phyloP scores from a whole-genome alignment of 148 eudicot genomes.

The Diospyros kaki region DNA sequence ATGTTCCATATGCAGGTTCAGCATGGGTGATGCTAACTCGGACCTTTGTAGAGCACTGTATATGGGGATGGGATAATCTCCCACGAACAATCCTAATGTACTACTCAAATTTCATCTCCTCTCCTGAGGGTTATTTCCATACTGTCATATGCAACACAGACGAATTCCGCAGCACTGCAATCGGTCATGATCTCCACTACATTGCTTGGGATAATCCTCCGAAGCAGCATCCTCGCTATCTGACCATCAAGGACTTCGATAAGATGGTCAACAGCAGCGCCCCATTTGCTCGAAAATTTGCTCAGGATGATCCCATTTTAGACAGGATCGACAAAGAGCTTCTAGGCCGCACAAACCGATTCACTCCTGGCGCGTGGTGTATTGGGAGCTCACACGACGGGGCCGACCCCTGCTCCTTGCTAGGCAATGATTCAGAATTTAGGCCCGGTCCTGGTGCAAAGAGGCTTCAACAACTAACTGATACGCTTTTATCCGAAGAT shows the following conservation, averaged over 20 bases:
- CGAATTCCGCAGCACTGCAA: slow-evolving; percentile 51
- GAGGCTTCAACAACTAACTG: slow-evolving; percentile 50
- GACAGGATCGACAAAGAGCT: slow-evolving; percentile 72
- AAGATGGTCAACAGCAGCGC: slow-evolving; percentile 81
- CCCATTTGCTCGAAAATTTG: slow-evolving; percentile 74
- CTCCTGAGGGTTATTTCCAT: slow-evolving; percentile 92
- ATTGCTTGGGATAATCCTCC: slow-evolving; percentile 95
- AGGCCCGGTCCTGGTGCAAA: slow-evolving; percentile 67
- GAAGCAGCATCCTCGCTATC: slow-evolving; percentile 71
- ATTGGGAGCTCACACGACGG: slow-evolving; percentile 47
- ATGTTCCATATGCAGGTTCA: slow-evolving; percentile 50
- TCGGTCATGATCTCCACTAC: slow-evolving; percentile 86
- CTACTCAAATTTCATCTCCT: slow-evolving; percentile 76
- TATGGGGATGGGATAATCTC: slow-evolving; percentile 89
- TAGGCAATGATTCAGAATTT: slow-evolving; percentile 62
- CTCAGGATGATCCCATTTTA: slow-evolving; percentile 52
- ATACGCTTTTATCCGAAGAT: slow-evolving; percentile 49
- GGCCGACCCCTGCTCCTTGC: slow-evolving; percentile 58
- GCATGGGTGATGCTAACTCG: slow-evolving; percentile 87
- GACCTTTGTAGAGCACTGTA: slow-evolving; percentile 77
- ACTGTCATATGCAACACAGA: slow-evolving; percentile 78
- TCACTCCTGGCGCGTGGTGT: slow-evolving; percentile 89
- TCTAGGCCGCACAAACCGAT: slow-evolving; percentile 52
- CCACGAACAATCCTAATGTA: slow-evolving; percentile 81
- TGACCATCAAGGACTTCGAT: slow-evolving; percentile 58